phyloP scores from a whole-genome alignment of 2,329 filamentous ascomycete species.

The Apiospora saccharicola region DNA sequence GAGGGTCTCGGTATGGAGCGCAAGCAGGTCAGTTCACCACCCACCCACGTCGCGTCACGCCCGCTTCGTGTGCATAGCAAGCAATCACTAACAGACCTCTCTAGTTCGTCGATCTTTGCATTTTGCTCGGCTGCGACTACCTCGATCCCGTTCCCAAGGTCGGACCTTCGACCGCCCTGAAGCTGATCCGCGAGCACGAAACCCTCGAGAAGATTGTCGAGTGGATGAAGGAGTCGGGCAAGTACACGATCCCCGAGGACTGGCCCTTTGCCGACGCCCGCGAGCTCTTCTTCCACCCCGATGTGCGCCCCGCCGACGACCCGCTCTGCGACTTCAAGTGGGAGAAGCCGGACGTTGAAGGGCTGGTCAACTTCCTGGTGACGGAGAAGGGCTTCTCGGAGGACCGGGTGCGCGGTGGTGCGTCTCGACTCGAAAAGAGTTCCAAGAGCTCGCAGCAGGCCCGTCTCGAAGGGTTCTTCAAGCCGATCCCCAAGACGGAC shows the following conservation, averaged over 20 bases:
- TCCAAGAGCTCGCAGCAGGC: conserved; percentile 91
- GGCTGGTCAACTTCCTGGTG: conserved; percentile 87
- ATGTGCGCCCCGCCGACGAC: conserved; percentile 84
- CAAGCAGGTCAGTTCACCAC: conserved; percentile 67
- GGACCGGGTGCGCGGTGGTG: conserved; percentile 84
- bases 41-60: neutral
- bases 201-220: conserved; percentile 88
- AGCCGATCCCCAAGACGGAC: conserved; percentile 86
- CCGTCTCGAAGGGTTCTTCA: conserved; percentile 95
- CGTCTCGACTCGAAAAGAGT: conserved; percentile 84
- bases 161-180: conserved; percentile 89
- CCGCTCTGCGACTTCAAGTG: conserved; percentile 96
- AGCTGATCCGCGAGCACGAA: conserved; percentile 92
- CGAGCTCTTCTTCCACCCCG: conserved; percentile 88
- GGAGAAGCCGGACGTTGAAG: conserved; percentile 91
- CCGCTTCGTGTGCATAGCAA: neutral
- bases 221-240: conserved; percentile 77
- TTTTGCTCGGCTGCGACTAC: conserved; percentile 96
- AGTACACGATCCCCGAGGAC: conserved; percentile 89
- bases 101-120: conserved; percentile 97
- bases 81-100: conserved; percentile 25
- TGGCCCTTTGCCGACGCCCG: conserved; percentile 96
- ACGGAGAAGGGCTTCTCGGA: conserved; percentile 97
- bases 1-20: conserved; percentile 89
- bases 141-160: conserved; percentile 96